Conservation (phyloP, 2,329 filamentous ascomycete species). For the Trichoderma polysporum region DNA sequence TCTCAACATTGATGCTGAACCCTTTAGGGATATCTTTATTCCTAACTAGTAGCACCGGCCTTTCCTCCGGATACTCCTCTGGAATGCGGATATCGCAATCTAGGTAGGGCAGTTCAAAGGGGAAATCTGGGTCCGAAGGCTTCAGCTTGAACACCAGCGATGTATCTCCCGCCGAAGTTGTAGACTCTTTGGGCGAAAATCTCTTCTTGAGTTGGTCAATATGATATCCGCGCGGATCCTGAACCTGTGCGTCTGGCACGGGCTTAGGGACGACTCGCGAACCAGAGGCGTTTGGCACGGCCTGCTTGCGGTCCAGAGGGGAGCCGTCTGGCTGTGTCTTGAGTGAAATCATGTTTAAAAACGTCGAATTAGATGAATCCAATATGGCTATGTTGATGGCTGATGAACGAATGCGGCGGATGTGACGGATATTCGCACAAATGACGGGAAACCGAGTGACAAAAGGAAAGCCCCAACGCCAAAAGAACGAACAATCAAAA, state of each 20-base stretch:
- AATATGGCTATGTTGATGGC: background rate
- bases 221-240: conserved; percentile 73
- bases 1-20: conserved; percentile 74
- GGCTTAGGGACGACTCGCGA: conserved; percentile 63
- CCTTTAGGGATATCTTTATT: conserved; percentile 70
- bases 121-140: conserved; percentile 81
- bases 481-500: background rate
- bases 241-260: conserved; percentile 60
- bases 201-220: conserved; percentile 69
- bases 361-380: background rate
- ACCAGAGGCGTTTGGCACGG: conserved; percentile 43
- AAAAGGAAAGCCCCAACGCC: conserved; percentile 8
- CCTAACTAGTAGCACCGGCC: conserved; percentile 60
- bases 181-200: conserved; percentile 53
- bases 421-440: background rate
- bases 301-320: conserved; percentile 43
- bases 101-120: conserved; percentile 70
- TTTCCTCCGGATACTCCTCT: conserved; percentile 56
- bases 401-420: background rate
- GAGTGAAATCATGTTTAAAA: conserved; percentile 41
- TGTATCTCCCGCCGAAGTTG: conserved; percentile 48
- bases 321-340: conserved; percentile 31
- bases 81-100: conserved; percentile 69
- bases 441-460: background rate
- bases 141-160: conserved; percentile 63